Evolutionary conservation across 441 rosid species (phyloP).

Genomic region (Adansonia grandidieri): DNA sequence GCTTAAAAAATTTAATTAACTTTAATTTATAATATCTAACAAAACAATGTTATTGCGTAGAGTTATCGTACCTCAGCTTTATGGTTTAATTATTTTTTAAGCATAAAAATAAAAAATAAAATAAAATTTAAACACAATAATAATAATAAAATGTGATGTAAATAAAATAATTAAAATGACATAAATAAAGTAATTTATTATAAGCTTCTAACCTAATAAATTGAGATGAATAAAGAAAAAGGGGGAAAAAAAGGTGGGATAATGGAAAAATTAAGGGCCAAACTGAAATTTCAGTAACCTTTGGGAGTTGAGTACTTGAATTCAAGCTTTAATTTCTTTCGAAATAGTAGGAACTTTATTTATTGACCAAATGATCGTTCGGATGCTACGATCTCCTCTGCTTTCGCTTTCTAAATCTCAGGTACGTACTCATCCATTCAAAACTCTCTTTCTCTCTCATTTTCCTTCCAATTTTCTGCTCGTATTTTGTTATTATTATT

Average conservation of each 20-base stretch:
- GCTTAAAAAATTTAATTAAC: too few species aligned
- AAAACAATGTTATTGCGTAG: too few species aligned
- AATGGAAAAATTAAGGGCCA: neutral
- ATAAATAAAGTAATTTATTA: too few species aligned
- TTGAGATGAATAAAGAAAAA: too few species aligned
- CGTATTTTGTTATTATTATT: neutral
- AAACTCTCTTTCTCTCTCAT: slow-evolving; percentile 27
- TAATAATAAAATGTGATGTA: too few species aligned
- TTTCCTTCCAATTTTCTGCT: neutral
- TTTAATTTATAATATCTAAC: too few species aligned
- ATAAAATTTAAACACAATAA: too few species aligned
- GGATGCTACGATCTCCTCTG: slow-evolving; percentile 41
- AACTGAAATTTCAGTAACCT: neutral
- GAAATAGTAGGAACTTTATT: neutral
- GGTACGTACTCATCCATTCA: slow-evolving; percentile 30
- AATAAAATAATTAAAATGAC: too few species aligned
- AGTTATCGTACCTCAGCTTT: too few species aligned
- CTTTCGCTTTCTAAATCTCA: slow-evolving; percentile 47
- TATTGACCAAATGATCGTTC: slow-evolving; percentile 34
- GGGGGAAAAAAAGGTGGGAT: neutral
- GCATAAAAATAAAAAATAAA: too few species aligned
- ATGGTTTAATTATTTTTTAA: too few species aligned
- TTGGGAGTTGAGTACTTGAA: neutral
- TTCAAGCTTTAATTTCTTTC: neutral
- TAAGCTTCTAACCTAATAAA: too few species aligned